Base-by-base conservation (phyloP, 2,329 filamentous ascomycete species). In the Ophiocordyceps polyrhachis-furcata region DNA sequence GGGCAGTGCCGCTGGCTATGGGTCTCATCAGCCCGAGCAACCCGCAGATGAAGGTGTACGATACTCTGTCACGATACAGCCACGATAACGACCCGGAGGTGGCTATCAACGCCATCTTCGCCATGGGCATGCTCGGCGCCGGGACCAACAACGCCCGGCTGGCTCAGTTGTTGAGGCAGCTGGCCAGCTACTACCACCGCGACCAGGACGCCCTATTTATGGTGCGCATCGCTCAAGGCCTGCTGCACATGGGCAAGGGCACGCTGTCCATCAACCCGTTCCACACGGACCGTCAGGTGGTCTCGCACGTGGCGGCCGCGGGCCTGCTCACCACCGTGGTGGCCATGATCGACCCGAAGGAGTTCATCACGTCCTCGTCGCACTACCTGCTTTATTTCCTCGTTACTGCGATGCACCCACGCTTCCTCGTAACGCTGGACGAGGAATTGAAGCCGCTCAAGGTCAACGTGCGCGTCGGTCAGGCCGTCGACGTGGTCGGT, bases 21-120 rank as follows among this genome's bases (percentile, higher is more conserved):
- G 93, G 88, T 56, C 74, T 98, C 45, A 81, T 98, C 58, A 94
- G 85, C 65, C 86, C 93, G 13, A 95, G 87, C 67, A 98, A 98
- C 67, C 91, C 91, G 12, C 93, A 98, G 62, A 98, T 98, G 89
- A 98, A 96, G 72, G 84, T 98, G 42, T 98, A 98, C 68, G 91
- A 98, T 62, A 98, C 91, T 1, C 71, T 98, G 12, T 98, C 91
- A 44, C 75, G 91, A 58, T 98, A 98, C 73, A 93, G 83, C 51
- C 91, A 98, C 73, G 91, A 98, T 68, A 98, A 91, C 53, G 91
- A 98, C 66, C 93, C 89, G 49, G 91, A 98, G 56, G 91, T 98
- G 42, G 91, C 91, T 37, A 83, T 98, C 63, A 98, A 96, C 59
- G 87, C 91, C 56, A 98, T 98, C 59, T 98, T 98, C 58, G 88